Evolutionary conservation across 352 stramenopile genomes (phyloP), one percentile per base, ranked within the genome.

Genomic region (Pythium sp.): DNA sequence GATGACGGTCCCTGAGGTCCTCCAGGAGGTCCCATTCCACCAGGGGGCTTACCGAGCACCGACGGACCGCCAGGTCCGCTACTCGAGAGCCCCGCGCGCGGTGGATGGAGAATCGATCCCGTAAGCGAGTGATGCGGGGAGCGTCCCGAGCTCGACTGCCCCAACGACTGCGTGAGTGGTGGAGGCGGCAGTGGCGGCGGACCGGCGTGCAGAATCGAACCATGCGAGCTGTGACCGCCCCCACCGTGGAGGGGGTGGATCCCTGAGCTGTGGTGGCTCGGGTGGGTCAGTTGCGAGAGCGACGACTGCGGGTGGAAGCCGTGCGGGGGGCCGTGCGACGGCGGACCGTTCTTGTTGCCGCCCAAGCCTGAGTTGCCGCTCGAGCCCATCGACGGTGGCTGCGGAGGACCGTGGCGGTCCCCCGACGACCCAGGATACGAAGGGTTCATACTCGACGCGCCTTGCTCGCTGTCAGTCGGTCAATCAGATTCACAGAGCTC

Each of bases 201-300:
- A 0, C 79, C 79, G 1, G 74, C 73, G 59, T 94, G 84, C 74
- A 92, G 73, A 15, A 94, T 81, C 8, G 69, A 75, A 47, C 58
- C 69, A 53, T 79, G 70, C 12, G 66, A 70, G 12, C 54, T 62
- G 26, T 76, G 65, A 22, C 74, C 77, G 69, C 73, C 72, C 30
- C 82, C 80, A 43, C 86, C 86, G 64, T 94, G 86, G 9, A 94
- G 80, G 43, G 86, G 83, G 59, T 94, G 86, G 36, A 92, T 69
- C 36, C 72, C 56, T 14, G 64, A 59, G 36, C 53, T 18, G 70
- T 83, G 76, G 70, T 91, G 82, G 51, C 73, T 69, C 46, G 72
- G 57, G 68, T 87, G 80, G 36, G 69, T 69, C 47, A 94, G 80
- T 64, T 93, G 86, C 46, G 86, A 65, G 46, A 93, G 71, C 57